Base-by-base conservation (phyloP, 257 asterid genomes). In the Asclepias syriaca region DNA sequence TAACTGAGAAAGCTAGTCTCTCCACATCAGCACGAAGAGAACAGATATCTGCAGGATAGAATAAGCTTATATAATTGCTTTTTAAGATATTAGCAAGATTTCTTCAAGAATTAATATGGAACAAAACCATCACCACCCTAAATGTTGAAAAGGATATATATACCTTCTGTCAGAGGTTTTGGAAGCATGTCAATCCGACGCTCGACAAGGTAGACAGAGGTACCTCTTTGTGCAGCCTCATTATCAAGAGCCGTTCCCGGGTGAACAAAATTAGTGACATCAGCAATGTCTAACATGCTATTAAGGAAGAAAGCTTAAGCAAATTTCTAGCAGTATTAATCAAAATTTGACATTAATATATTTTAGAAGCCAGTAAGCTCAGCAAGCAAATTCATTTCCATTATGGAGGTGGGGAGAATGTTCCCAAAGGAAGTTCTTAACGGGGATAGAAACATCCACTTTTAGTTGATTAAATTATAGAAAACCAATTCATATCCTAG, bases 111-210 rank as follows among this genome's bases (percentile, higher is more conserved):
- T 18, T 34, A 34, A 32, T 9, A 34, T 63, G 68, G 45, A 14
- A 64, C 29, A 16, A 37, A 64, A 34, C 68, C 16, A 64, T 37
- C 68, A 48, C 68, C 68, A 63, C 6, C 10, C 13, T 24, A 53
- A 39, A 50, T 48, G 24, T 27, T n/a, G 50, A 14, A 67, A 55
- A n/a, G 60, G 14, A 69, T 22, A 61, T 0, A 37, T 69, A 74
- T 37, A 95, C 99, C 99, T 95, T 95, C 99, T 39, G 99, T 95
- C 55, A 95, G 86, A 73, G 99, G 99, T 81, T 95, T 92, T 2
- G 99, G 99, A 73, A 95, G 98, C 99, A 95, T 95, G 87, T 95
- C 99, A 69, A 95, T 95, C 74, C 99, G 95, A 71, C 88, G 87
- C 88, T 92, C 99, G 61, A 95, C 99, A 73, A 95, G 97, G 88